A percentile compares a stretch with the other conserved stretches of the same genome.
Evolutionary conservation across 2,329 filamentous ascomycete species (phyloP).

Genomic region (Diaporthe citrichinensis): DNA sequence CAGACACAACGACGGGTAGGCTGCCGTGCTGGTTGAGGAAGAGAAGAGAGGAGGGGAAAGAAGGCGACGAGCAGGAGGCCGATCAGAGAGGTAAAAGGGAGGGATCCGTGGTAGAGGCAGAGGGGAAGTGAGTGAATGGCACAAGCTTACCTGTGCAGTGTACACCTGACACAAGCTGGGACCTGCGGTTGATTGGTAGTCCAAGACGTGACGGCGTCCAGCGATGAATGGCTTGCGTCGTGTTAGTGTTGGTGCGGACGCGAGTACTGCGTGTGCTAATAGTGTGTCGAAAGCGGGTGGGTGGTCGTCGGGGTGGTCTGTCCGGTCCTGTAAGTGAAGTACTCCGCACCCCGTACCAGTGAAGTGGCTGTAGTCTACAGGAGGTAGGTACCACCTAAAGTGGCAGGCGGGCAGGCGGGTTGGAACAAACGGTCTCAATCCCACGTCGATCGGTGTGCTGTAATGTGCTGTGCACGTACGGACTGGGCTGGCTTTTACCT

Average conservation of each 20-base stretch:
- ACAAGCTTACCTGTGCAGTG: constrained; percentile 30
- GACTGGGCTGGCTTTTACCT: background rate
- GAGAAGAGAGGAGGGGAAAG: constrained; percentile 20
- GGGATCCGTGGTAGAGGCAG: constrained; percentile 20
- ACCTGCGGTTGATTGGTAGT: constrained; percentile 7
- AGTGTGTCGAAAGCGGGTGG: background rate
- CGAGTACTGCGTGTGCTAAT: constrained; percentile 2
- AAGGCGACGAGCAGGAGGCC: constrained; percentile 8
- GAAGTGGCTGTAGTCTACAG: background rate
- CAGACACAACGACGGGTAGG: constrained; percentile 25
- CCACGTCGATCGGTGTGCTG: constrained; percentile 12
- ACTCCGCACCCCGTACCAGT: background rate
- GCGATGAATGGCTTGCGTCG: constrained; percentile 26
- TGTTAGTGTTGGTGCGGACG: constrained; percentile 29
- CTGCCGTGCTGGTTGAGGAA: constrained; percentile 30
- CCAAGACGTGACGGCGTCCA: constrained; percentile 30
- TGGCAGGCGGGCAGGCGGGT: background rate
- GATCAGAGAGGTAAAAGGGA: constrained; percentile 27
- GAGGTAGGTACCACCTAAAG: background rate
- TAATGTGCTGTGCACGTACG: constrained; percentile 10
- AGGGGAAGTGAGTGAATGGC: constrained; percentile 30
- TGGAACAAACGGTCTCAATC: constrained; percentile 22
- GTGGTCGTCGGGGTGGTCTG: background rate
- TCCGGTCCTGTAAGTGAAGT: constrained; percentile 9
- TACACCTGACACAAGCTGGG: constrained; percentile 35